These are phyloP conservation scores for Chlorella sp. DNA, from an alignment of 139 green algal species.

Conservation along the genomic window DNA sequence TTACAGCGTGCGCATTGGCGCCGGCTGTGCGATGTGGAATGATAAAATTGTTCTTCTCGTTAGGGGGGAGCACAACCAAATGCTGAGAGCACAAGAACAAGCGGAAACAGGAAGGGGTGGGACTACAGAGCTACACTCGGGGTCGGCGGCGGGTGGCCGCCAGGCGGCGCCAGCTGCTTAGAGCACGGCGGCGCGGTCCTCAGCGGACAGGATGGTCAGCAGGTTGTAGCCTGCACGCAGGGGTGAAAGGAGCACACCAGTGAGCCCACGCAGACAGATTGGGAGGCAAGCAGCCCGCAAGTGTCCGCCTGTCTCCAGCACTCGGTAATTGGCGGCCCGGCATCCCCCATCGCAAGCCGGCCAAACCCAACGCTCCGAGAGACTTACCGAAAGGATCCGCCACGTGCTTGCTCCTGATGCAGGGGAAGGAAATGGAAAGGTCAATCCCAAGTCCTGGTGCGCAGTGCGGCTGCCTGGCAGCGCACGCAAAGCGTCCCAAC, in stretches of 20 bases:
- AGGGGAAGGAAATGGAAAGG: neutral
- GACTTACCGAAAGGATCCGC: constrained; percentile 97
- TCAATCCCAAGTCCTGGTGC: neutral
- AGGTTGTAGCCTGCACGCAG: constrained; percentile 38
- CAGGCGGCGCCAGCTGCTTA: neutral
- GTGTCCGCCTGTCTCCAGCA: neutral
- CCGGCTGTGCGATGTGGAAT: too few relatives aligned
- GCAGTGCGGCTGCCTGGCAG: neutral
- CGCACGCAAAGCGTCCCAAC: neutral
- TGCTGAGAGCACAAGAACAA: too few relatives aligned
- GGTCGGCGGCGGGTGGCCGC: too few relatives aligned
- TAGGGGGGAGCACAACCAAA: too few relatives aligned
- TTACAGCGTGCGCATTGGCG: too few relatives aligned
- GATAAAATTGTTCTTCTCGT: too few relatives aligned
- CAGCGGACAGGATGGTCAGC: constrained; percentile 72
- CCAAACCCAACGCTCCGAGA: constrained; percentile 62
- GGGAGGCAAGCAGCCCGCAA: too few relatives aligned
- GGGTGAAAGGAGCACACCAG: neutral
- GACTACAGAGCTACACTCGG: too few relatives aligned
- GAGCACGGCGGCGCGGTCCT: constrained; percentile 68
- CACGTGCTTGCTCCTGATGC: neutral
- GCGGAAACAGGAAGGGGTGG: too few relatives aligned
- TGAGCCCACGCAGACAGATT: neutral
- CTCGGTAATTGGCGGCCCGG: neutral
- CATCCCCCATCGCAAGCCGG: neutral